A percentile compares a stretch with the other conserved stretches of the same genome.
Conservation (phyloP, 805 yeast genomes). For the Metahyphopichia silvanorum region DNA sequence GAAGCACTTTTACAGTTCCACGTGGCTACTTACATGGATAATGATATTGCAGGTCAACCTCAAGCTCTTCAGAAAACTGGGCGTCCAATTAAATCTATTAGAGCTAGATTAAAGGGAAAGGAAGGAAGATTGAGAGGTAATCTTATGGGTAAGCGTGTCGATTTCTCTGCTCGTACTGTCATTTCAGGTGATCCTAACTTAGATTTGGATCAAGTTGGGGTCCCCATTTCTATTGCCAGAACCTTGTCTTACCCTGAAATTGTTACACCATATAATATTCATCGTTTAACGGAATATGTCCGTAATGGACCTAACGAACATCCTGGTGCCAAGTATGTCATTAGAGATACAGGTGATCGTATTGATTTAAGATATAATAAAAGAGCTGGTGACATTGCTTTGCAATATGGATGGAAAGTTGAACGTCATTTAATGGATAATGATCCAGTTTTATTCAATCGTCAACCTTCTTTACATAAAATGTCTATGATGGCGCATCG, state of each 20-base stretch:
- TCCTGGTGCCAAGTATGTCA: slow-evolving; percentile 98
- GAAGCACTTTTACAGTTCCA: slow-evolving; percentile 95
- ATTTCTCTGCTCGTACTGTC: slow-evolving; percentile 97
- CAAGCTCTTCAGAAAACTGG: slow-evolving; percentile 98
- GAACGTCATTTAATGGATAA: slow-evolving; percentile 97
- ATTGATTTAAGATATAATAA: slow-evolving; percentile 95
- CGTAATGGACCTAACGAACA: slow-evolving; percentile 99
- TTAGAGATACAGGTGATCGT: slow-evolving; percentile 98
- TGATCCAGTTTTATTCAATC: slow-evolving; percentile 96
- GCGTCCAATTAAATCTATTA: slow-evolving; percentile 95
- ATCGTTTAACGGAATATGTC: slow-evolving; percentile 85
- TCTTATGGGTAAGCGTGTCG: slow-evolving; percentile 99
- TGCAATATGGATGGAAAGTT: slow-evolving; percentile 99
- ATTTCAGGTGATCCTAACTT: slow-evolving; percentile 99
- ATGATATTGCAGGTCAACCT: slow-evolving; percentile 99
- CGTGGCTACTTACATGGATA: slow-evolving; percentile 99
- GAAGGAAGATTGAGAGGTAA: slow-evolving; percentile 99
- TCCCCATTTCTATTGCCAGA: slow-evolving; percentile 93
- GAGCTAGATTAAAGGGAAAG: slow-evolving; percentile 99
- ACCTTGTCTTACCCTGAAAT: slow-evolving; percentile 95
- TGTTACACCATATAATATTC: slow-evolving; percentile 96
- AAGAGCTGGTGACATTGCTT: slow-evolving; percentile 96
- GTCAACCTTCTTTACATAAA: slow-evolving; percentile 98
- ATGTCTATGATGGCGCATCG: slow-evolving; percentile 99
- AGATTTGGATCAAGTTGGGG: slow-evolving; percentile 98